Evolutionary conservation across 176 grass and related monocot species (phyloP).

Genomic region (Oryza glumipatula): DNA sequence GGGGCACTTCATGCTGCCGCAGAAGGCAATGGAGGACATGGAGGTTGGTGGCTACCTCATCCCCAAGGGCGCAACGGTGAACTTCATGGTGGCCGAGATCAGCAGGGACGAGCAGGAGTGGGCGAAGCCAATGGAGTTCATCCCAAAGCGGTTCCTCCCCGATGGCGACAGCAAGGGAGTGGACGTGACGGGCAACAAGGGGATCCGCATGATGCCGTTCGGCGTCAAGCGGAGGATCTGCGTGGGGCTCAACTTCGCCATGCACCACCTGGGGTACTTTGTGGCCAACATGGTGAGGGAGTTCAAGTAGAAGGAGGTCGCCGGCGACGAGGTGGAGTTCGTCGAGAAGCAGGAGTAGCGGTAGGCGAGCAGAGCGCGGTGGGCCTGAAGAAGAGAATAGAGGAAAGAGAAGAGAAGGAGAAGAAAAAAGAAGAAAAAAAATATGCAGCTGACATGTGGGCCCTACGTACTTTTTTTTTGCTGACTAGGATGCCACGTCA

Average conservation of each 20-base stretch:
- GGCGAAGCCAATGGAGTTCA: slow-evolving; percentile 52
- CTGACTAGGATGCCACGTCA: too few species aligned
- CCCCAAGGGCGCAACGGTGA: slow-evolving; percentile 58
- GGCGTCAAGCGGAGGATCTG: slow-evolving; percentile 69
- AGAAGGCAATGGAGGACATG: slow-evolving; percentile 57
- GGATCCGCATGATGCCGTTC: slow-evolving; percentile 84
- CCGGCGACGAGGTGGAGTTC: slow-evolving; percentile 68
- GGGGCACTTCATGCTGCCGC: slow-evolving; percentile 55
- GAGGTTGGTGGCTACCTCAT: slow-evolving; percentile 48
- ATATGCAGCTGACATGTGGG: too few species aligned
- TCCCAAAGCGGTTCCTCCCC: slow-evolving; percentile 60
- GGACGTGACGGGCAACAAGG: slow-evolving; percentile 63
- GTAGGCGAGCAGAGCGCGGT: too few species aligned
- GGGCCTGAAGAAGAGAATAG: too few species aligned
- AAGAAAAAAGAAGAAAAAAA: too few species aligned
- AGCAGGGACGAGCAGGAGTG: slow-evolving; percentile 49
- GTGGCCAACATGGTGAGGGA: slow-evolving; percentile 71
- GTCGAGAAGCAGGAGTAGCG: slow-evolving; percentile 52
- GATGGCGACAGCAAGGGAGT: slow-evolving; percentile 53
- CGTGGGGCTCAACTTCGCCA: slow-evolving; percentile 47
- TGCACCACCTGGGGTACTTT: slow-evolving; percentile 71
- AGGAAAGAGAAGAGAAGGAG: too few species aligned
- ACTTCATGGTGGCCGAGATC: slow-evolving; percentile 68
- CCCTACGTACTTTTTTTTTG: too few species aligned
- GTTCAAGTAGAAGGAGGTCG: slow-evolving; percentile 58